Evolutionary conservation across 179 eudicot species (phyloP).

Genomic region (Amaranthus tricolor): DNA sequence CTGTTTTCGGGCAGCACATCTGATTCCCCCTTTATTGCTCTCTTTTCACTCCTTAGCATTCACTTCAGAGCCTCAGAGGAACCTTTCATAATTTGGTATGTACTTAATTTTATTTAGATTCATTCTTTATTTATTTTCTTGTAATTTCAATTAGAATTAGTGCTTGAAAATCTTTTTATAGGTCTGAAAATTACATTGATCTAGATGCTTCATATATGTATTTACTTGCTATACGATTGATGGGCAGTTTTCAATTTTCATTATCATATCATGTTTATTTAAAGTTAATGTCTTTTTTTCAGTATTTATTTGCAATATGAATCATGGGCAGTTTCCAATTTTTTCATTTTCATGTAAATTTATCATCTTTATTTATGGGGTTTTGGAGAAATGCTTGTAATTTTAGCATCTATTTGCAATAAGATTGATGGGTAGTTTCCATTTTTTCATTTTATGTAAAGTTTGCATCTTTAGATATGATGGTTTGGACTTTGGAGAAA

Average conservation of each 20-base stretch:
- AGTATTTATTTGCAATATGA: not conserved
- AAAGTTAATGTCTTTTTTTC: not conserved
- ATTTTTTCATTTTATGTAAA: no score
- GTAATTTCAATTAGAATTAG: not conserved
- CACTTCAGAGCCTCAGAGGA: not conserved
- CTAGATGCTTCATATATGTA: not conserved
- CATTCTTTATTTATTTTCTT: no score
- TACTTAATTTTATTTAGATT: not conserved
- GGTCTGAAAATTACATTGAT: not conserved
- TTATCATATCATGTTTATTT: not conserved
- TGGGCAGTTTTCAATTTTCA: conserved; percentile 2
- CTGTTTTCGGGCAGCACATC: conserved; percentile 13
- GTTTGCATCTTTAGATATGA: no score
- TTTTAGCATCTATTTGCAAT: no score
- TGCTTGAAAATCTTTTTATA: not conserved
- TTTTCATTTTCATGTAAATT: not conserved
- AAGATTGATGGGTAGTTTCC: no score
- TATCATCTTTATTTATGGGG: not conserved
- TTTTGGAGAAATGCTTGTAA: not conserved
- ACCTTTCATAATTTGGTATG: not conserved
- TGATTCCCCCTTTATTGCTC: not conserved
- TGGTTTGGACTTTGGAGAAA: no score
- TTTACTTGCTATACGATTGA: not conserved
- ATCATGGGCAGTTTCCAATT: not conserved
- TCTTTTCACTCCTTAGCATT: not conserved